Evolutionary conservation across 1,139 yeast species (phyloP).

Genomic region (Saccharomyces uvarum): DNA sequence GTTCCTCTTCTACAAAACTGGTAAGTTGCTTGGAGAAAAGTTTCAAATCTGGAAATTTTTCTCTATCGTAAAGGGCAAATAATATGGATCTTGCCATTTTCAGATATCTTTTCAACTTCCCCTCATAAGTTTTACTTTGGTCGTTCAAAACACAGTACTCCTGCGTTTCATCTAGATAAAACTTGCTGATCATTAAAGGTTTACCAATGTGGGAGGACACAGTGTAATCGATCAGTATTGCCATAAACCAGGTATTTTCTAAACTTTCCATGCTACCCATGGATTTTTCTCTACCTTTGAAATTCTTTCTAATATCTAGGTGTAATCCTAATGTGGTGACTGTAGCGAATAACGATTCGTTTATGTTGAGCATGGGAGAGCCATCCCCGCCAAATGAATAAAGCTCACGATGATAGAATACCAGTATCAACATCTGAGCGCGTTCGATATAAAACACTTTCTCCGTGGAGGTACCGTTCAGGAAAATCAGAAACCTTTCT

Average conservation of each 20-base stretch:
- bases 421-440: slow-evolving; percentile 24
- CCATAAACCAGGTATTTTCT: slow-evolving; percentile 27
- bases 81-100: slow-evolving; percentile 20
- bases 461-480: slow-evolving; percentile 19
- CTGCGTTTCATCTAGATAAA: slow-evolving; percentile 12
- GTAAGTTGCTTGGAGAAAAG: slow-evolving; percentile 9
- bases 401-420: slow-evolving; percentile 16
- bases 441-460: slow-evolving; percentile 23
- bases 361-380: slow-evolving; percentile 17
- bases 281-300: slow-evolving; percentile 13
- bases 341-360: slow-evolving; percentile 21
- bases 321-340: slow-evolving; percentile 30
- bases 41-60: slow-evolving; percentile 12
- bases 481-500: slow-evolving; percentile 12
- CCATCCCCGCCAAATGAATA: slow-evolving; percentile 28
- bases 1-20: slow-evolving; percentile 18
- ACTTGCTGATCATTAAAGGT: slow-evolving; percentile 22
- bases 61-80: slow-evolving; percentile 8
- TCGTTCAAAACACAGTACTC: slow-evolving; percentile 6
- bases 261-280: slow-evolving; percentile 21
- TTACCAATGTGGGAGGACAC: slow-evolving; percentile 28
- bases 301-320: slow-evolving; percentile 23
- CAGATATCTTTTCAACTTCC: slow-evolving; percentile 14
- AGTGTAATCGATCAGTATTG: slow-evolving; percentile 26
- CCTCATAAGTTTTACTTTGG: slow-evolving; percentile 7